A percentile compares a stretch with the other conserved stretches of the same genome.
Conservation (phyloP, 768 basidiomycete genomes). For the Leccinum subtestaceum region DNA sequence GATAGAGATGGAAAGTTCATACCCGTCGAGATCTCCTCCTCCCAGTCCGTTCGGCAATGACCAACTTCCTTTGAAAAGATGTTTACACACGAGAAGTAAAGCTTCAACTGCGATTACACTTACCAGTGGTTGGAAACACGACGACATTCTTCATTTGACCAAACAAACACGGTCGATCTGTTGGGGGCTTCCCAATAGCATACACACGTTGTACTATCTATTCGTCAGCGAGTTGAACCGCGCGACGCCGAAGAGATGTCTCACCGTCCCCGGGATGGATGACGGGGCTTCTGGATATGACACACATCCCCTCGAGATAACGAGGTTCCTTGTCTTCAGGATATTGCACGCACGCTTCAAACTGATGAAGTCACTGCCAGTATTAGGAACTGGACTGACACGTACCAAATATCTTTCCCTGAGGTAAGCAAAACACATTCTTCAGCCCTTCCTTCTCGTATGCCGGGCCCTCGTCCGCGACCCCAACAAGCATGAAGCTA, state of each 20-base stretch:
- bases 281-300: constrained; percentile 70
- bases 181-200: constrained; percentile 70
- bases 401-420: constrained; percentile 68
- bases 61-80: constrained; percentile 43
- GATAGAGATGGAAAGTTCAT: background rate
- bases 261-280: constrained; percentile 74
- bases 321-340: constrained; percentile 45
- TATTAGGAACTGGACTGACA: background rate
- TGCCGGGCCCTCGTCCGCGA: constrained; percentile 79
- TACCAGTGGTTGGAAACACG: constrained; percentile 64
- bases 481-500: constrained; percentile 70
- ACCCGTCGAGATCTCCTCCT: constrained; percentile 84
- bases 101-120: constrained; percentile 13
- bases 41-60: constrained; percentile 68
- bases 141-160: constrained; percentile 64
- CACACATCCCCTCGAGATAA: constrained; percentile 59
- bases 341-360: constrained; percentile 57
- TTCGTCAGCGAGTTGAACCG: constrained; percentile 2
- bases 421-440: constrained; percentile 52
- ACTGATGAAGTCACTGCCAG: background rate
- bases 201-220: constrained; percentile 61
- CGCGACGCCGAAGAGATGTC: constrained; percentile 4
- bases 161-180: constrained; percentile 54
- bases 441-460: constrained; percentile 48
- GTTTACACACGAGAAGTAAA: background rate